A percentile compares a stretch with the other conserved stretches of the same genome.
Evolutionary conservation across 2,329 filamentous ascomycete genomes (phyloP).

Genomic region (Penicillium sp.): DNA sequence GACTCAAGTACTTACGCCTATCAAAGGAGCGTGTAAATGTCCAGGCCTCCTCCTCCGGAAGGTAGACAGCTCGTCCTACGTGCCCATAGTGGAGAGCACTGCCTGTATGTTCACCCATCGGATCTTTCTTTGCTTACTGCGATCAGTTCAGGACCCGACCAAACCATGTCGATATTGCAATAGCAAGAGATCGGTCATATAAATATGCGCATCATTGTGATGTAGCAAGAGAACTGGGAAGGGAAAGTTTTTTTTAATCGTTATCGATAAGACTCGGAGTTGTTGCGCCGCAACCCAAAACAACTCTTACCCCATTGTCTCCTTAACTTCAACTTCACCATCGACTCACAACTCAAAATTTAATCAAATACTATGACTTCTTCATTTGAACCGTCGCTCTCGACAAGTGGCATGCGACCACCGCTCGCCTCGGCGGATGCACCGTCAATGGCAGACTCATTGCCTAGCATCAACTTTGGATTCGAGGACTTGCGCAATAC

Average conservation of each 20-base stretch:
- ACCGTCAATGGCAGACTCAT: slow-evolving; percentile 61
- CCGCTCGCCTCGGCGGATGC: slow-evolving; percentile 52
- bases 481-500: slow-evolving; percentile 93
- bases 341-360: background rate
- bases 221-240: background rate
- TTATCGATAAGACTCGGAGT: slow-evolving; percentile 25
- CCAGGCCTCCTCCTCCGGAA: slow-evolving; percentile 50
- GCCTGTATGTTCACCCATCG: slow-evolving; percentile 55
- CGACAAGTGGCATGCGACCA: slow-evolving; percentile 53
- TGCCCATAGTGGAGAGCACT: slow-evolving; percentile 58
- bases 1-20: slow-evolving; percentile 21
- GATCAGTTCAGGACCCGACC: slow-evolving; percentile 22
- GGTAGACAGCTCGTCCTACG: slow-evolving; percentile 53
- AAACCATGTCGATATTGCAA: slow-evolving; percentile 31
- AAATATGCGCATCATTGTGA: slow-evolving; percentile 1
- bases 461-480: slow-evolving; percentile 90
- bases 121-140: slow-evolving; percentile 42
- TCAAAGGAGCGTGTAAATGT: slow-evolving; percentile 43
- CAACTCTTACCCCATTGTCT: background rate
- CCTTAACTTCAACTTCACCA: background rate
- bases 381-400: slow-evolving; percentile 59
- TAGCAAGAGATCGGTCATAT: background rate
- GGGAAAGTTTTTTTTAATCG: slow-evolving; percentile 19
- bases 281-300: slow-evolving; percentile 35
- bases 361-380: slow-evolving; percentile 31